phyloP scores from a whole-genome alignment of 2,329 filamentous ascomycete genomes.

The Apiospora hydei region DNA sequence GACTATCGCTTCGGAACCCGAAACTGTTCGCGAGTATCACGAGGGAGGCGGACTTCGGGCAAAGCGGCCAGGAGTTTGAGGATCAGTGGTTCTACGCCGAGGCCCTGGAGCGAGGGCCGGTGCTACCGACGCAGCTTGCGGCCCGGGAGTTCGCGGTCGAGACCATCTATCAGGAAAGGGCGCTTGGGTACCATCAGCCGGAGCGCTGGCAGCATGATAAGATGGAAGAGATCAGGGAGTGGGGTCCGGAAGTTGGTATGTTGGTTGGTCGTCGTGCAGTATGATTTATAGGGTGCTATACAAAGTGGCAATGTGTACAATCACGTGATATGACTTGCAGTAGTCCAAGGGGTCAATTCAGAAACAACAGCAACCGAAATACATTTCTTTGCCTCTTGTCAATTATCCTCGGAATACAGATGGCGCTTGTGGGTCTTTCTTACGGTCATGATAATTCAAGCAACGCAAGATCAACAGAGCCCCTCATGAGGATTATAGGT shows the following conservation, averaged over 20 bases:
- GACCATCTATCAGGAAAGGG: constrained; percentile 39
- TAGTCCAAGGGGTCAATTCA: too few relatives aligned
- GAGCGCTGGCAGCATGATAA: constrained; percentile 34
- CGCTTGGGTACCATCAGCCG: constrained; percentile 40
- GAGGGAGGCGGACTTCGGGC: constrained; percentile 30
- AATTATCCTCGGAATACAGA: too few relatives aligned
- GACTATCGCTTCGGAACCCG: constrained; percentile 42
- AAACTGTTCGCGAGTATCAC: constrained; percentile 35
- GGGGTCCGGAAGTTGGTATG: constrained; percentile 41
- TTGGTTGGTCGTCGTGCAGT: constrained; percentile 26
- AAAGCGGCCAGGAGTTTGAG: constrained; percentile 36
- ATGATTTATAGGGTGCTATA: too few relatives aligned
- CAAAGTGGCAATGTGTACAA: too few relatives aligned
- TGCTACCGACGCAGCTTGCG: constrained; percentile 36
- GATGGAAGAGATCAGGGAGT: constrained; percentile 38
- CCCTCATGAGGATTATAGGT: too few relatives aligned
- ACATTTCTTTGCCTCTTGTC: too few relatives aligned
- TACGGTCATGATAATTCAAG: too few relatives aligned
- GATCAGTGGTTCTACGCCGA: constrained; percentile 42
- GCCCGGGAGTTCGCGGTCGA: constrained; percentile 42
- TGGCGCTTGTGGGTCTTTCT: too few relatives aligned
- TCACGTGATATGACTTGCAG: too few relatives aligned
- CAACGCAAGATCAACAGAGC: too few relatives aligned
- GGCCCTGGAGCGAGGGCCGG: constrained; percentile 26
- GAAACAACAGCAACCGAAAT: too few relatives aligned